Evolutionary conservation across 108 stramenopile genomes (phyloP).

Genomic region (Fragilaria crotonensis): DNA sequence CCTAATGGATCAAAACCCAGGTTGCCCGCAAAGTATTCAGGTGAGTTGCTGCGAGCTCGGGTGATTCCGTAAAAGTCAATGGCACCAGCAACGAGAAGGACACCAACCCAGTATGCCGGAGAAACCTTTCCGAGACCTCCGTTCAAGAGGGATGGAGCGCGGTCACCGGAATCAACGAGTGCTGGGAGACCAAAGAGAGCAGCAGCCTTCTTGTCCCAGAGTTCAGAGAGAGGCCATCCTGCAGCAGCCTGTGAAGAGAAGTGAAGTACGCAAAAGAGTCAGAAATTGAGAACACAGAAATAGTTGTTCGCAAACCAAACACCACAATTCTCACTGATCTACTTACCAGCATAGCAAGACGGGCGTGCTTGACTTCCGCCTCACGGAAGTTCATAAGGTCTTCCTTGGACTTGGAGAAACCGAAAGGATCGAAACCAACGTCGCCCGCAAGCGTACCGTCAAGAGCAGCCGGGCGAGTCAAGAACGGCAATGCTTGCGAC

Average conservation of each 20-base stretch:
- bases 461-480: constrained; percentile 57
- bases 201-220: constrained; percentile 76
- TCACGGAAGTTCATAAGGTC: constrained; percentile 52
- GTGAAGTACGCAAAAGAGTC: constrained; percentile 55
- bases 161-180: constrained; percentile 47
- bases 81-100: constrained; percentile 51
- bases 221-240: constrained; percentile 82
- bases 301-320: constrained; percentile 83
- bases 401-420: constrained; percentile 59
- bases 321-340: too few species aligned
- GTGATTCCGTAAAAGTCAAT: constrained; percentile 63
- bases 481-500: constrained; percentile 67
- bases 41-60: constrained; percentile 23
- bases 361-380: constrained; percentile 90
- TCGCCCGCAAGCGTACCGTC: constrained; percentile 74
- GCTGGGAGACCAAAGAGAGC: constrained; percentile 37
- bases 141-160: constrained; percentile 76
- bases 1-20: constrained; percentile 71
- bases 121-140: constrained; percentile 81
- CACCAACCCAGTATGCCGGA: constrained; percentile 75
- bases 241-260: constrained; percentile 69
- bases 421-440: constrained; percentile 90
- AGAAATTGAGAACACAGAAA: constrained; percentile 69
- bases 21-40: constrained; percentile 67
- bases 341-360: constrained; percentile 70